These are phyloP conservation scores for Ceratocystiopsis sp. DNA, from an alignment of 2,329 filamentous ascomycete genomes.

Conservation along the genomic window DNA sequence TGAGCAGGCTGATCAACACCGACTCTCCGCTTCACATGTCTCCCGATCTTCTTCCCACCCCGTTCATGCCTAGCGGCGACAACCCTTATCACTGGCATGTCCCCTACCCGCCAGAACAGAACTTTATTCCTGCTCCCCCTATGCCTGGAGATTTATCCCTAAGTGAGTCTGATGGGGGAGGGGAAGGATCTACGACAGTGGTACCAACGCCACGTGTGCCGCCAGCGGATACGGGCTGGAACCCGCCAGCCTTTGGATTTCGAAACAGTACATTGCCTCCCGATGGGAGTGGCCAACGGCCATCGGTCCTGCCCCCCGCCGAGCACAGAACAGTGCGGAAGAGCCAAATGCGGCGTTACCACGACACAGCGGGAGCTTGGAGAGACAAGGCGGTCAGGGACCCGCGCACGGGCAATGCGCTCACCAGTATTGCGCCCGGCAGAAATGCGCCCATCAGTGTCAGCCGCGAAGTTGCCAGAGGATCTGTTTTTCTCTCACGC, in stretches of 20 bases:
- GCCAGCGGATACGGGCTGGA: too few relatives aligned
- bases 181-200: slow-evolving; percentile 2
- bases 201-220: slow-evolving; percentile 1
- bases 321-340: slow-evolving; percentile 24
- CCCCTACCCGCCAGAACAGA: slow-evolving; percentile 9
- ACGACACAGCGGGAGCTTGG: slow-evolving; percentile 27
- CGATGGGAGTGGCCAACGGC: too few relatives aligned
- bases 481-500: slow-evolving; percentile 15
- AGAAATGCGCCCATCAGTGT: too few relatives aligned
- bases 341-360: slow-evolving; percentile 22
- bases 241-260: not conserved
- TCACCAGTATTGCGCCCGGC: too few relatives aligned
- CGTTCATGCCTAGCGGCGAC: not conserved
- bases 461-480: slow-evolving; percentile 7
- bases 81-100: slow-evolving; percentile 23
- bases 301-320: too few relatives aligned
- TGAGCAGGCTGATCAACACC: slow-evolving; percentile 12
- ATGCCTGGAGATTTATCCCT: not conserved
- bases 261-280: not conserved
- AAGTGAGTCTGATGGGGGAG: slow-evolving; percentile 1
- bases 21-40: not conserved
- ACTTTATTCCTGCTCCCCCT: slow-evolving; percentile 11
- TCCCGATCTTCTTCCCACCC: not conserved
- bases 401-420: slow-evolving; percentile 19
- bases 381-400: slow-evolving; percentile 23